Conservation (phyloP, 345 rosid genomes). For the Eucalyptus cloeziana region DNA sequence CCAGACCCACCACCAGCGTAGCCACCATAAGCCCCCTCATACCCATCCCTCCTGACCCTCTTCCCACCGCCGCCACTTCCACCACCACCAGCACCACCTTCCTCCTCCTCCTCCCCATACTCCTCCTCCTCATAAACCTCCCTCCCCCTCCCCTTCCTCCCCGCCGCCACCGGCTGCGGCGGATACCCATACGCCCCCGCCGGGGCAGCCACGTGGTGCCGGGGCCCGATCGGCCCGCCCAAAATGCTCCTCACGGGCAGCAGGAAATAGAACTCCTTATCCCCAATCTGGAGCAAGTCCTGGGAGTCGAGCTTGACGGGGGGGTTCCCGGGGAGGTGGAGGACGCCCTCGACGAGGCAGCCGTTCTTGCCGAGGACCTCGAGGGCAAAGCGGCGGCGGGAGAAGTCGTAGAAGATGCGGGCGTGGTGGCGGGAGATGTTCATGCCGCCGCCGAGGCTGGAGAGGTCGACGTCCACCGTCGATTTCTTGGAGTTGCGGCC, state of each 20-base stretch:
- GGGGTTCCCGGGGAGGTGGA: conserved; percentile 90
- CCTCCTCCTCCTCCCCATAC: conserved; percentile 51
- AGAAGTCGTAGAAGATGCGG: conserved; percentile 86
- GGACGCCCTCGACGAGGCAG: conserved; percentile 93
- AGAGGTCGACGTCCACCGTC: conserved; percentile 85
- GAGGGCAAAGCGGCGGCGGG: conserved; percentile 95
- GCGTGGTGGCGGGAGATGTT: conserved; percentile 94
- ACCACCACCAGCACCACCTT: conserved; percentile 11
- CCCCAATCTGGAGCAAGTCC: conserved; percentile 91
- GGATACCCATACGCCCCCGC: background rate
- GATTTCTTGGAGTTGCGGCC: conserved; percentile 98
- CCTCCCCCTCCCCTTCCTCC: conserved; percentile 57
- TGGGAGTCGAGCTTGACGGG: conserved; percentile 92
- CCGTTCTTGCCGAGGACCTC: conserved; percentile 99
- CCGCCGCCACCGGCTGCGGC: conserved; percentile 4
- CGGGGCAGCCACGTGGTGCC: conserved; percentile 36
- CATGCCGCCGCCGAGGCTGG: conserved; percentile 96
- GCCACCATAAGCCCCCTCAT: conserved; percentile 28
- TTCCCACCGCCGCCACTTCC: conserved; percentile 32
- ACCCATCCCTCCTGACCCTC: conserved; percentile 70
- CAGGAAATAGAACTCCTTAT: conserved; percentile 87
- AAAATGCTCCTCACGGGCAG: conserved; percentile 80
- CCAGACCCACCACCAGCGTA: conserved; percentile 29
- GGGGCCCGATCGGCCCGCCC: conserved; percentile 61
- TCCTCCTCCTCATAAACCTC: conserved; percentile 52